Conservation (phyloP, 2,329 filamentous ascomycete species). For the Talaromyces sp. region DNA sequence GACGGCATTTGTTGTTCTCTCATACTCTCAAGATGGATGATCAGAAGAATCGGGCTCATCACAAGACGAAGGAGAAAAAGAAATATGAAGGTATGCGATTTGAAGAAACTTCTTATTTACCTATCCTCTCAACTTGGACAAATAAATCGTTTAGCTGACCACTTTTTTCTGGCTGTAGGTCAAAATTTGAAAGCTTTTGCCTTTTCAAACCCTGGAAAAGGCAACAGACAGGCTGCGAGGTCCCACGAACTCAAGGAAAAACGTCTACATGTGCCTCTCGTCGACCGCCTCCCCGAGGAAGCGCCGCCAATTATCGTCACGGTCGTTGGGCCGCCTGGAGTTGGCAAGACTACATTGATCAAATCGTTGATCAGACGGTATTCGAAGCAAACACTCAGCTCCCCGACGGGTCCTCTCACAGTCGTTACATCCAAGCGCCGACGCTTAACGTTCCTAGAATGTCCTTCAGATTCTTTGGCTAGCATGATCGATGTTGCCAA, state of each 20-base stretch:
- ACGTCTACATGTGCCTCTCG: conserved; percentile 89
- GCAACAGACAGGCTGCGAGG: conserved; percentile 63
- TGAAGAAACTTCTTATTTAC: conserved; percentile 1
- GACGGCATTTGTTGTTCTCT: not conserved
- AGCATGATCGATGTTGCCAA: conserved; percentile 97
- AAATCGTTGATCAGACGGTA: conserved; percentile 93
- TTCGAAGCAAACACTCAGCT: conserved; percentile 88
- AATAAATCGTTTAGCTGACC: not conserved
- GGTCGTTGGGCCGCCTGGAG: conserved; percentile 87
- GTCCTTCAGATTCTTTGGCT: conserved; percentile 86
- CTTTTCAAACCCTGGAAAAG: conserved; percentile 74
- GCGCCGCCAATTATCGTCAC: conserved; percentile 88
- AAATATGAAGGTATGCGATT: conserved; percentile 56
- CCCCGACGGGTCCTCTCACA: conserved; percentile 87
- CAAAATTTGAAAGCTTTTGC: conserved; percentile 89
- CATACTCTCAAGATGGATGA: conserved; percentile 63
- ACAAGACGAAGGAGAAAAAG: conserved; percentile 87
- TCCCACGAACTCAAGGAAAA: conserved; percentile 82
- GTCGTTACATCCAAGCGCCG: conserved; percentile 96
- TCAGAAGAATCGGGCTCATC: conserved; percentile 80
- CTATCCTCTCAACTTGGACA: not conserved
- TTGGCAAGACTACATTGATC: conserved; percentile 89
- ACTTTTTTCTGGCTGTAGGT: conserved; percentile 44
- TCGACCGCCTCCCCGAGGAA: conserved; percentile 93
- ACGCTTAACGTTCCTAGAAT: conserved; percentile 92